Evolutionary conservation across 768 basidiomycete species (phyloP), one percentile per base, ranked within the genome.

Genomic region (Boletus tomentosulus): DNA sequence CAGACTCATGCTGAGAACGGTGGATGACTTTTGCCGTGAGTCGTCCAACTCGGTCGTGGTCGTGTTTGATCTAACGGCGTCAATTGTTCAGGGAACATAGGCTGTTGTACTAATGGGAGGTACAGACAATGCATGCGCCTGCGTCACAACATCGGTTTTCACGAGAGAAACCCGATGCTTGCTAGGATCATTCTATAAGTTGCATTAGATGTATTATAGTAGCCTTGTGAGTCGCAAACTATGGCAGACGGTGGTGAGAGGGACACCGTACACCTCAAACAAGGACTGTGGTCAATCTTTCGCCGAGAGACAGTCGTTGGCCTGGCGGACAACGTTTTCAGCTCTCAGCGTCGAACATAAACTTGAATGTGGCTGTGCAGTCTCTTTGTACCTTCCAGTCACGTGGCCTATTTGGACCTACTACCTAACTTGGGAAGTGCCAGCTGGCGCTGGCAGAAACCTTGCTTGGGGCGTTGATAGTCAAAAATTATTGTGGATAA

Each of bases 261-360:
- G 43, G 38, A 74, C 81, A 76, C 79, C 71, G 75, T 76, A 73
- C 71, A 71, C 87, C 84, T 89, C 87, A 89, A 88, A 89, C 86
- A 71, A 81, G 79, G 83, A 85, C 76, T 47, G 54, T 52, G 44
- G n/a, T 66, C 59, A 45, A 45, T 76, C 64, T 76, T 46, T 68
- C 75, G 71, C 65, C 51, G 55, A 49, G 61, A 68, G 63, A 56
- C 58, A 53, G 38, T 48, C 33, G 51, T 47, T 60, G 50, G 54
- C 55, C 58, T 25, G 34, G 34, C 33, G 22, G 24, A 15, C 54
- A 66, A 57, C 46, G 65, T 57, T 28, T n/a, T 52, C 41, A 51
- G 39, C 55, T 50, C 58, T 35, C 42, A 58, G 68, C 66, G 41
- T 42, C 24, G 73, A 67, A 61, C 24, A 7, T 22, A 4, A 47